Conservation (phyloP, 331 rosid species). For the Spiraea crenata region DNA sequence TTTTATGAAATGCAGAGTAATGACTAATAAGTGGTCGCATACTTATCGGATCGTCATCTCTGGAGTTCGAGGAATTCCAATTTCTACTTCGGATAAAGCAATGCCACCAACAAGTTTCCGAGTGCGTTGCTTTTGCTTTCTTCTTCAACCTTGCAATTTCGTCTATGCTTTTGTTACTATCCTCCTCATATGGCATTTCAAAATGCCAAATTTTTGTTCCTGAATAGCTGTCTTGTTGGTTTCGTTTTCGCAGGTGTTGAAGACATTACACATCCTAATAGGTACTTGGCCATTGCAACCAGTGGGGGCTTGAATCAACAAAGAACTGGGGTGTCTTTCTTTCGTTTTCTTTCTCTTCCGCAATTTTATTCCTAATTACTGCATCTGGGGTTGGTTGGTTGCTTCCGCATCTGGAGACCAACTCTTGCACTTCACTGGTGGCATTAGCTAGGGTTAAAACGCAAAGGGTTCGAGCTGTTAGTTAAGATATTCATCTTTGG, state of each 20-base stretch:
- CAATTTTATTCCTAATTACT: background rate
- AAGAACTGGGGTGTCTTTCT: constrained; percentile 83
- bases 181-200: constrained; percentile 5
- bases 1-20: too few species aligned
- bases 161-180: background rate
- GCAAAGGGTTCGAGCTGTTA: background rate
- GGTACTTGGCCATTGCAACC: constrained; percentile 85
- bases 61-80: constrained; percentile 77
- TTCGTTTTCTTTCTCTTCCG: constrained; percentile 13
- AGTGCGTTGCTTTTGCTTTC: constrained; percentile 48
- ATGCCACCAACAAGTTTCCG: constrained; percentile 70
- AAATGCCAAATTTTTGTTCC: background rate
- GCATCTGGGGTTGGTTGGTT: background rate
- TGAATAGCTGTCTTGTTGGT: background rate
- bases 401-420: background rate
- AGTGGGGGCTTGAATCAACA: constrained; percentile 99
- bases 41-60: constrained; percentile 57
- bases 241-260: constrained; percentile 57
- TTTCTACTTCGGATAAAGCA: constrained; percentile 72
- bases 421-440: background rate
- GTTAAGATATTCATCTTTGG: background rate
- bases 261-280: constrained; percentile 47
- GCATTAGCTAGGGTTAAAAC: background rate
- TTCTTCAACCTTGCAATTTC: background rate
- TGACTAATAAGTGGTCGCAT: too few species aligned